Evolutionary conservation across 768 basidiomycete species (phyloP).

Genomic region (Kwoniella heveanensis): DNA sequence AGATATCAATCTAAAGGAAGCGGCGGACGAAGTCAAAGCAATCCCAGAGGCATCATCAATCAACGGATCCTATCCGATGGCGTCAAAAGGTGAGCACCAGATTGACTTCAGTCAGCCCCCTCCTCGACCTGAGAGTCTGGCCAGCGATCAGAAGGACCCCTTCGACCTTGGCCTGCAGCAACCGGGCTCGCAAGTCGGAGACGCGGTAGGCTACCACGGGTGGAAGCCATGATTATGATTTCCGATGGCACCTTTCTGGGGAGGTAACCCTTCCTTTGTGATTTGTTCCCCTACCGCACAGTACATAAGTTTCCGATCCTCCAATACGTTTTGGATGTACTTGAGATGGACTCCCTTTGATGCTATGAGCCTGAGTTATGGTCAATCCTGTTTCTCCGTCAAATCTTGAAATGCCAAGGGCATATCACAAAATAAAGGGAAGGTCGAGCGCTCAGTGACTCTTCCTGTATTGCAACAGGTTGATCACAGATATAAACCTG

Average conservation of each 20-base stretch:
- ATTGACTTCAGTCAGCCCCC: not conserved
- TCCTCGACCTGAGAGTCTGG: not conserved
- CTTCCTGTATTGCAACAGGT: not conserved
- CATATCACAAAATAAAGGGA: not conserved
- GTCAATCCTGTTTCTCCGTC: not conserved
- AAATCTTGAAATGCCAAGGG: conserved; percentile 1
- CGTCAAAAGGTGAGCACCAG: not conserved
- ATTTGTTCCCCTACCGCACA: not conserved
- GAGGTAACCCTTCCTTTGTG: not conserved
- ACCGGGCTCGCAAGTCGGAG: not conserved
- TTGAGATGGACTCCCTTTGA: not conserved
- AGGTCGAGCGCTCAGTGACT: not conserved
- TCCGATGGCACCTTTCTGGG: too few species aligned
- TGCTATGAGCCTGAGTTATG: not conserved
- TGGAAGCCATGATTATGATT: too few species aligned
- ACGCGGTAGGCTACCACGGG: too few species aligned
- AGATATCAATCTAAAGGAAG: conserved; percentile 29
- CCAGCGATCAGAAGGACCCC: not conserved
- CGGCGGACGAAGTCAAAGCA: conserved; percentile 18
- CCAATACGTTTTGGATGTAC: not conserved
- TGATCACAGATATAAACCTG: not conserved
- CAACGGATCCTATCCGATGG: conserved; percentile 18
- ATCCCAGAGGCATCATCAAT: conserved; percentile 5
- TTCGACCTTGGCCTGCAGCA: not conserved
- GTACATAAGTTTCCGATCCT: not conserved